Base-by-base conservation (phyloP, 2,329 filamentous ascomycete genomes). In the Paecilomyces niveus region DNA sequence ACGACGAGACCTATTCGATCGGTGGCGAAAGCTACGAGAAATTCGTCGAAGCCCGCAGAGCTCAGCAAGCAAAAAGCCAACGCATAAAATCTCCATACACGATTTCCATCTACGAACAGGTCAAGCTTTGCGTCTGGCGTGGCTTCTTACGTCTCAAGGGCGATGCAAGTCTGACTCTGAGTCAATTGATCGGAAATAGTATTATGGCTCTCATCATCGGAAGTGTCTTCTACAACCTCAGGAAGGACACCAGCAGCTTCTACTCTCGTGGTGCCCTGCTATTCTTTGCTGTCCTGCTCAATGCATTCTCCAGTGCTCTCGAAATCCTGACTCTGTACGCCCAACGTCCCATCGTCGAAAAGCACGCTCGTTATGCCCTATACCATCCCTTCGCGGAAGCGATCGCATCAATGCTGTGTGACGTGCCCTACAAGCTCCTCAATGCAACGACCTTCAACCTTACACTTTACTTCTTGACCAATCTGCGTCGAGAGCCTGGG, bases 321-420 rank as follows among this genome's bases (percentile, higher is more conserved):
- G 90, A 94, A 73, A 93, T 96, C 70, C 74, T 94, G 45, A 91
- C 89, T 0, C 82, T 96, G 3, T 97, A 93, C 73, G 84, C 89
- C 9, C 92, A 96, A 82, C 87, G 92, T 24, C 89, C 90, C 1
- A 96, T 96, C 65, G 90, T 97, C 61, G 91, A 96, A 71, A 96
- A 96, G 70, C 92, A 97, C 67, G 78, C 81, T 60, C 85, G 88
- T 59, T 96, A 96, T 70, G 91, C 91, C 9, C 80, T 96, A 4
- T 96, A 96, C 68, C 92, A 96, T 68, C 91, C 92, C 0, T 92
- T 89, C 1, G 89, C 91, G n/a, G 91, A 97, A 79, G 90, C 91
- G 13, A 82, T 90, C 60, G 85, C 89, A 0, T 94, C 89, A 6
- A 93, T 96, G 85, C 76, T 97, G 45, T 88, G 85, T 60, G 92